Percentiles rank a stretch among this genome's conserved stretches.
Conservation (phyloP, 768 basidiomycete species). For the Suillus subaureus region DNA sequence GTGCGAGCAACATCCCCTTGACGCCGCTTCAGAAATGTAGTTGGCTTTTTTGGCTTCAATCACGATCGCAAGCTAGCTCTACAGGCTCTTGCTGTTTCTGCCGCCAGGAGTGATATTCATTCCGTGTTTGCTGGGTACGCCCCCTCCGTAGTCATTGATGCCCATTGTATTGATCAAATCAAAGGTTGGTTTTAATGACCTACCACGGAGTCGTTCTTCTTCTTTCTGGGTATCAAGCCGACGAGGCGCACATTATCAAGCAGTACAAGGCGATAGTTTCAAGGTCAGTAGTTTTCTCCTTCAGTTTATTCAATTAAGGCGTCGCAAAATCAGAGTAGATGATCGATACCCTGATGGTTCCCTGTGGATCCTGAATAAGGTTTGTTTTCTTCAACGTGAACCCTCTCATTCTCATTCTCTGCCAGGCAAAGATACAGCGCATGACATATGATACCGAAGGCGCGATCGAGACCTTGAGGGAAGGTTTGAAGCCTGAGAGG, state of each 20-base stretch:
- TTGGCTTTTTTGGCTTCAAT: slow-evolving; percentile 77
- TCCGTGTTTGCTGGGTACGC: slow-evolving; percentile 73
- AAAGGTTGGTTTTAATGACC: slow-evolving; percentile 77
- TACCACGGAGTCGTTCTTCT: slow-evolving; percentile 75
- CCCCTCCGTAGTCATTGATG: not conserved
- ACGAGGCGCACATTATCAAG: slow-evolving; percentile 62
- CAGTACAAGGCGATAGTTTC: slow-evolving; percentile 69
- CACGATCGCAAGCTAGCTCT: slow-evolving; percentile 71
- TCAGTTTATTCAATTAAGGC: not conserved
- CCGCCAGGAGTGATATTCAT: slow-evolving; percentile 70
- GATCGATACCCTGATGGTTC: slow-evolving; percentile 65
- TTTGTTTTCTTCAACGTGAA: slow-evolving; percentile 20
- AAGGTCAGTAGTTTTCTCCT: slow-evolving; percentile 41
- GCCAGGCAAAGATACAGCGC: slow-evolving; percentile 72
- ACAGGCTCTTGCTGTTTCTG: slow-evolving; percentile 67
- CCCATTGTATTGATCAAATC: slow-evolving; percentile 8
- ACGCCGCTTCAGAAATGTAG: slow-evolving; percentile 53
- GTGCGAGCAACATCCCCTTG: not conserved
- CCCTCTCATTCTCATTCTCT: not conserved
- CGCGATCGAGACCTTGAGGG: slow-evolving; percentile 64
- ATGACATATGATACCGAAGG: slow-evolving; percentile 66
- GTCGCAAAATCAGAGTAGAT: slow-evolving; percentile 44
- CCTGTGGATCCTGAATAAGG: slow-evolving; percentile 75
- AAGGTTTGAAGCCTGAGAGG: slow-evolving; percentile 56
- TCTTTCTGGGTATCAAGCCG: slow-evolving; percentile 74